phyloP scores from a whole-genome alignment of 495 filamentous ascomycete species.

The Hypomontagnella submonticulosa region DNA sequence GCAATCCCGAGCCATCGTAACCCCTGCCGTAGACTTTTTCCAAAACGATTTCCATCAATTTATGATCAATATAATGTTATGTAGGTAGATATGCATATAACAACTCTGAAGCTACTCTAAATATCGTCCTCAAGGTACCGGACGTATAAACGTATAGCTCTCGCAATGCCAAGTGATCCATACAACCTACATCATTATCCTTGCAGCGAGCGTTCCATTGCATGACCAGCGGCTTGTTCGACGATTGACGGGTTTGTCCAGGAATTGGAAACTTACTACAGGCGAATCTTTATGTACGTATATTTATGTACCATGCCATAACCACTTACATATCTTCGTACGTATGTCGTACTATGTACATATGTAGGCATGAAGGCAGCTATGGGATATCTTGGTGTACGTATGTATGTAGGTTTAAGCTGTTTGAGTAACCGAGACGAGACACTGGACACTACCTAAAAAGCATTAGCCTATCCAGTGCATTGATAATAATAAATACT shows the following conservation, averaged over 20 bases:
- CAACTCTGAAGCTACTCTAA: conserved; percentile 26
- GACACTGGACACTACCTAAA: conserved; percentile 9
- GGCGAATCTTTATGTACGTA: conserved; percentile 16
- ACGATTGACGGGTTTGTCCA: conserved; percentile 32
- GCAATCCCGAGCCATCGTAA: conserved; percentile 39
- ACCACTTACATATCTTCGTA: conserved; percentile 4
- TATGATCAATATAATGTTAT: conserved; percentile 21
- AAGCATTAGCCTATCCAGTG: conserved; percentile 31
- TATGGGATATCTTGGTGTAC: background rate
- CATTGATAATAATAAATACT: conserved; percentile 25
- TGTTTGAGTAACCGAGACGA: conserved; percentile 18
- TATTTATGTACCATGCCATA: conserved; percentile 5
- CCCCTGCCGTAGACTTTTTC: conserved; percentile 39
- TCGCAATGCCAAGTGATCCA: conserved; percentile 39
- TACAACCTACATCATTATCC: conserved; percentile 42
- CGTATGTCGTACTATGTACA: background rate
- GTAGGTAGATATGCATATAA: conserved; percentile 11
- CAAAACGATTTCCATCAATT: conserved; percentile 34
- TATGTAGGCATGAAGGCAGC: background rate
- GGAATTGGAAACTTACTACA: conserved; percentile 37
- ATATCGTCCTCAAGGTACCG: conserved; percentile 31
- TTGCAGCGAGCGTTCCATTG: conserved; percentile 37
- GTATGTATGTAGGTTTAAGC: conserved; percentile 15
- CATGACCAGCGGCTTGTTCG: conserved; percentile 32
- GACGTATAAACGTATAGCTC: conserved; percentile 21